Base-by-base conservation (phyloP, 352 stramenopile genomes). In the Globisporangium cylindrosporum region DNA sequence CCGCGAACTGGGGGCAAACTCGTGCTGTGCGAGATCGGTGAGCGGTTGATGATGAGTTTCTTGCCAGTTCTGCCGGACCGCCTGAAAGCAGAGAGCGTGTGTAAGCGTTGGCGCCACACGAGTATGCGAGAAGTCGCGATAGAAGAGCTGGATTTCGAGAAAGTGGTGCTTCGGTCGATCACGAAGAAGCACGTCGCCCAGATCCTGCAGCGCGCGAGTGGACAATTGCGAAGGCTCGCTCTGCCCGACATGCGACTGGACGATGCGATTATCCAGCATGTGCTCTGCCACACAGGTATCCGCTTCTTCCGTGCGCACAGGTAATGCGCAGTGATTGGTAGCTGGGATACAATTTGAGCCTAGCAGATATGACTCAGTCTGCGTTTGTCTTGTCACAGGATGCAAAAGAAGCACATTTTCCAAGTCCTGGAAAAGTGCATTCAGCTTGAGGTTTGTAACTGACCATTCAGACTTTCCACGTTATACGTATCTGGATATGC, bases 391-490 rank as follows among this genome's bases (percentile, higher is more conserved):
- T 27, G 7, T 18, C 10, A 14, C 9, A 84, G 78, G 58, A 73
- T 88, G 61, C 73, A 80, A 68, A 80, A 79, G 68, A 88, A 81
- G 55, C 80, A 88, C 58, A 68, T 88, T 18, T 76, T 83, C 58
- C 74, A 76, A 56, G 69, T 89, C 29, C 32, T 87, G 36, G 61
- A 69, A 41, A 34, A 67, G n/a, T 84, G 78, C 48, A 38, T 58
- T n/a, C 68, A 68, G 24, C 66, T 87, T 7, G 62, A 84, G 71
- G 75, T 83, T 9, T 0, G 68, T 58, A 43, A 20, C 32, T 38
- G 8, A 12, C 9, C 22, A 62, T 72, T 14, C 12, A 20, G 51
- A 15, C 38, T 48, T 48, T 6, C 5, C 38, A 12, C 32, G 1
- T 38, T 38, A 38, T 12, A 8, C 32, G 32, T 38, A 38, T 38